A percentile compares a stretch with the other conserved stretches of the same genome.
phyloP scores from a whole-genome alignment of 2,329 filamentous ascomycete genomes.

The Penicillium sp. region DNA sequence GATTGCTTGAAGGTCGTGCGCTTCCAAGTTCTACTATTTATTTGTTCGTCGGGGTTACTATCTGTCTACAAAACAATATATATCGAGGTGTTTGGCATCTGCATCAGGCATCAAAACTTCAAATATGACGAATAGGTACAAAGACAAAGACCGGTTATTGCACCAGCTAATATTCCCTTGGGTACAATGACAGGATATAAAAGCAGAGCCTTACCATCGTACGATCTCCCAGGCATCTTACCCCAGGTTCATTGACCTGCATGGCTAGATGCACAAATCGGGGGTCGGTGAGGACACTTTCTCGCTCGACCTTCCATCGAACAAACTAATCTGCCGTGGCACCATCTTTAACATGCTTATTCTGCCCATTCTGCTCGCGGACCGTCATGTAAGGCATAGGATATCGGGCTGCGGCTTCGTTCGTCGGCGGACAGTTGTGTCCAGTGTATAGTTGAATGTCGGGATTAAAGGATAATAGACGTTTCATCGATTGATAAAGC shows the following conservation, averaged over 20 bases:
- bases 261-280: slow-evolving; percentile 42
- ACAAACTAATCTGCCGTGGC: slow-evolving; percentile 39
- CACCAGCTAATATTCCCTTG: slow-evolving; percentile 9
- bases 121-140: no score
- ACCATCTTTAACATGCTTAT: slow-evolving; percentile 39
- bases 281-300: slow-evolving; percentile 35
- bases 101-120: no score
- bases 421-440: slow-evolving; percentile 54
- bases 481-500: slow-evolving; percentile 51
- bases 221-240: slow-evolving; percentile 31
- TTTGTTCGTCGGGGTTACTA: no score
- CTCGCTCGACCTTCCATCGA: slow-evolving; percentile 33
- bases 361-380: slow-evolving; percentile 35
- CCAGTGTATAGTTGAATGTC: slow-evolving; percentile 56
- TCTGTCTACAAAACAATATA: no score
- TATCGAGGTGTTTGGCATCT: no score
- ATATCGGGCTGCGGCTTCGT: slow-evolving; percentile 6
- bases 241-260: slow-evolving; percentile 48
- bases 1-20: no score
- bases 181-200: slow-evolving; percentile 19
- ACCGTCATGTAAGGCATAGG: slow-evolving; percentile 39
- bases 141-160: neutral
- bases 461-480: slow-evolving; percentile 47
- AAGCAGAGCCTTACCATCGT: slow-evolving; percentile 18
- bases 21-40: no score